A percentile compares a stretch with the other conserved stretches of the same genome.
Evolutionary conservation across 805 yeast species (phyloP).

Genomic region (Candida insectalens): DNA sequence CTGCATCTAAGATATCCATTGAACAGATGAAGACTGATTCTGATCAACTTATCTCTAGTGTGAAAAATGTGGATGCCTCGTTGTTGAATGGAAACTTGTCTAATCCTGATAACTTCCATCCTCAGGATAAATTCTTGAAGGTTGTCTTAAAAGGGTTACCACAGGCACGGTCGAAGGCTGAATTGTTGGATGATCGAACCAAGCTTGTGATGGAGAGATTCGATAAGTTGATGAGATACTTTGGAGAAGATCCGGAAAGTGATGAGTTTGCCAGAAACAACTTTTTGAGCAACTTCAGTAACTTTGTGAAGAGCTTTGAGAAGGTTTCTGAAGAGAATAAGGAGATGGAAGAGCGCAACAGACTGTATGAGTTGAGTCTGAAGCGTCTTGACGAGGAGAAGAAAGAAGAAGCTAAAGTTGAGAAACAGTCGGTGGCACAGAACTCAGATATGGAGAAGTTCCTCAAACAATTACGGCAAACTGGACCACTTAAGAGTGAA

Average conservation of each 20-base stretch:
- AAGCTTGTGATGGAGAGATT: conserved; percentile 56
- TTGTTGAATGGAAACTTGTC: conserved; percentile 79
- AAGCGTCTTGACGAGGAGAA: conserved; percentile 38
- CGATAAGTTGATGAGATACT: conserved; percentile 63
- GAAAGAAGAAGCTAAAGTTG: conserved; percentile 24
- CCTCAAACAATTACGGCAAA: conserved; percentile 77
- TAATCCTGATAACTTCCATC: conserved; percentile 71
- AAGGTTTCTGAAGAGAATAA: conserved; percentile 73
- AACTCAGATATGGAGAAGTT: conserved; percentile 69
- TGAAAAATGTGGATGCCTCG: conserved; percentile 65
- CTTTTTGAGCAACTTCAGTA: conserved; percentile 73
- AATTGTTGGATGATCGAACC: conserved; percentile 53
- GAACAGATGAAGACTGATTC: conserved; percentile 79
- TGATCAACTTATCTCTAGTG: conserved; percentile 44
- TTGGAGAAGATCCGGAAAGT: conserved; percentile 73
- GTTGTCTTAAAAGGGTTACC: conserved; percentile 60
- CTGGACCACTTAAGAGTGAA: conserved; percentile 71
- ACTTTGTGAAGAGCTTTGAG: conserved; percentile 70
- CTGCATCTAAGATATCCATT: conserved; percentile 65
- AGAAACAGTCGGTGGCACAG: conserved; percentile 25
- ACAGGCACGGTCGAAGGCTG: conserved; percentile 63
- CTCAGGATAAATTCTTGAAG: conserved; percentile 61
- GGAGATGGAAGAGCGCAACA: conserved; percentile 72
- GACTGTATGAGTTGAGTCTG: conserved; percentile 69
- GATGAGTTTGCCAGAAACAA: conserved; percentile 59